phyloP scores from a whole-genome alignment of 768 basidiomycete species.

The Mycena crocata region DNA sequence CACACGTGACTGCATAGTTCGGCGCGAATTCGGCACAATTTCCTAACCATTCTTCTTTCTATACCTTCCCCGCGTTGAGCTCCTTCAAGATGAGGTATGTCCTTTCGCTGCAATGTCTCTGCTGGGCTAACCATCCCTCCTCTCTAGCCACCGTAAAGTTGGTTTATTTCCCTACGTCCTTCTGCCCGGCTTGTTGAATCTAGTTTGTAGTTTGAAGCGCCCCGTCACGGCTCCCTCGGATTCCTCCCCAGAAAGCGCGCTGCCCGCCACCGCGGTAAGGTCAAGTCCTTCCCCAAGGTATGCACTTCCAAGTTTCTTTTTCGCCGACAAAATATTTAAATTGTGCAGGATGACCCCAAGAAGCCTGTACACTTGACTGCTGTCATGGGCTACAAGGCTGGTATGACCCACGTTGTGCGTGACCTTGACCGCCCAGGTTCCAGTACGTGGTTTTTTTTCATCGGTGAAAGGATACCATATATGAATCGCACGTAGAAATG shows the following conservation, averaged over 20 bases:
- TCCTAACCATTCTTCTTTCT: background rate
- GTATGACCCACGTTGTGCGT: constrained; percentile 99
- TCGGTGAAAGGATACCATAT: background rate
- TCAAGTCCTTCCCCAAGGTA: constrained; percentile 99
- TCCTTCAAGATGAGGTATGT: constrained; percentile 75
- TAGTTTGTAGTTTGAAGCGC: constrained; percentile 88
- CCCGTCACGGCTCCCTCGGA: constrained; percentile 97
- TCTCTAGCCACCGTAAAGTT: constrained; percentile 89
- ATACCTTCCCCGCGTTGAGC: constrained; percentile 47
- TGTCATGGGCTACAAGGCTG: constrained; percentile 99
- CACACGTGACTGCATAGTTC: too few species aligned
- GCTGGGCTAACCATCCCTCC: constrained; percentile 23
- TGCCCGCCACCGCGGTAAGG: constrained; percentile 97
- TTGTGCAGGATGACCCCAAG: constrained; percentile 93
- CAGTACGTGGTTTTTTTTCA: constrained; percentile 69
- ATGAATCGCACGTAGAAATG: constrained; percentile 77
- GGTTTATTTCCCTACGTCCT: constrained; percentile 34
- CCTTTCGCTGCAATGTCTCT: constrained; percentile 19
- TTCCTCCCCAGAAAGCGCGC: constrained; percentile 97
- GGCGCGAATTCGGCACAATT: background rate
- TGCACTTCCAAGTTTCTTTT: constrained; percentile 39
- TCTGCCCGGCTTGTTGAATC: constrained; percentile 38
- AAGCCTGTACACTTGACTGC: constrained; percentile 99
- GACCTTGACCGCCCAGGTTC: constrained; percentile 99
- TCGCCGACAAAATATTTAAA: background rate